Evolutionary conservation across 306 rosid species (phyloP), one percentile per base, ranked within the genome.

Genomic region (Rubus idaeus): DNA sequence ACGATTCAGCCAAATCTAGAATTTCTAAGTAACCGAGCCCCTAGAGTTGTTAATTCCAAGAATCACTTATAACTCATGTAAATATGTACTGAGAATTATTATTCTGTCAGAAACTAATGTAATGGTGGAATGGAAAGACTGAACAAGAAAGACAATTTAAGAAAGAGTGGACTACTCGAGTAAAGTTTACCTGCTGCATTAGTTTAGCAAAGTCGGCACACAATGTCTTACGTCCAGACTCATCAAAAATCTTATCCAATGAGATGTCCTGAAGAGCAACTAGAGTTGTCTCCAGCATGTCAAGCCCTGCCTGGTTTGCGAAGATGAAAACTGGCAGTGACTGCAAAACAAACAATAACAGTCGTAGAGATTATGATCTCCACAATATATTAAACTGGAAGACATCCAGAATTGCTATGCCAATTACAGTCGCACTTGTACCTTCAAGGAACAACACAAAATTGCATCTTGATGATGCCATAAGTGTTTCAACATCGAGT

Each of bases 391-490:
- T 45, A 6, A 21, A 49, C 45, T n/a, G 37, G 12, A 50, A 42
- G 58, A 10, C 45, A 10, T 10, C 10, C 45, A 44, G 18, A 74
- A 45, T 45, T 60, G 37, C 2, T 5, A 46, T 10, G 30, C 2
- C 51, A 23, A 30, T 45, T 6, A 8, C 2, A 18, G 6, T 68
- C 10, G 62, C 12, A 35, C 10, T 1, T 47, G 40, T 84, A 91
- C 98, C 98, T 85, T 92, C 74, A 89, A 47, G 2, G 98, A 91
- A 86, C 98, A 96, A 61, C 99, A 96, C 84, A 96, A 83, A 82
- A 96, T 87, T 53, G 98, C 96, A 84, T 96, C 97, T 45, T 79
- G 97, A 78, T 92, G 99, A 75, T 87, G 89, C 98, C 99, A 96
- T 52, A 96, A 80, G 77, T 87, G 84, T 84, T 96, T 91, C 82